Percentiles rank a stretch among this genome's conserved stretches.
Conservation (phyloP, 257 asterid species). For the Fraxinus quadrangulata region DNA sequence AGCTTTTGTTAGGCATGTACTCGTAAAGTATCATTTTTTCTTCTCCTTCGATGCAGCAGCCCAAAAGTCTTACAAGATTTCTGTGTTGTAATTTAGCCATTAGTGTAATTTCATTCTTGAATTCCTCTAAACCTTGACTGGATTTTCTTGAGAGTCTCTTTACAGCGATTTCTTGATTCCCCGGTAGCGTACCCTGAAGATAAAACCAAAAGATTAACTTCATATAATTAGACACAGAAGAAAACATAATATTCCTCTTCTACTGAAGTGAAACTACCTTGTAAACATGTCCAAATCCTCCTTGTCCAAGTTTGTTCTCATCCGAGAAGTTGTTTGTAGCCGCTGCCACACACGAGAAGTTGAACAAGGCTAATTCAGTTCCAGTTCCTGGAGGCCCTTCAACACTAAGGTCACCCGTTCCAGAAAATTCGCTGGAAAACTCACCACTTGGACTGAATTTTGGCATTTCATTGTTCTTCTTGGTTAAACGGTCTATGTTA, state of each 20-base stretch:
- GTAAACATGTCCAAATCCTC: slow-evolving; percentile 90
- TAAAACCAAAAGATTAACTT: not conserved
- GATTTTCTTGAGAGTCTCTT: slow-evolving; percentile 82
- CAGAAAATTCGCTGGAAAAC: slow-evolving; percentile 46
- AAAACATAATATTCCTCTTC: not conserved
- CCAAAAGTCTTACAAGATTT: slow-evolving; percentile 80
- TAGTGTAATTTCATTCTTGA: slow-evolving; percentile 71
- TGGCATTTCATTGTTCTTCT: slow-evolving; percentile 26
- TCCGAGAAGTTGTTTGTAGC: slow-evolving; percentile 67
- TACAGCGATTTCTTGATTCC: slow-evolving; percentile 72
- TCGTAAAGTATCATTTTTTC: slow-evolving; percentile 79
- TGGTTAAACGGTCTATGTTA: slow-evolving; percentile 39
- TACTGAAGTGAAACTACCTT: slow-evolving; percentile 40
- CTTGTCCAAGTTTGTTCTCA: slow-evolving; percentile 77
- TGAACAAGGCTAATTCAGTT: slow-evolving; percentile 56
- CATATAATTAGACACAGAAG: slow-evolving; percentile 7
- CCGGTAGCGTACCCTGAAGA: slow-evolving; percentile 62
- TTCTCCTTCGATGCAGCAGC: slow-evolving; percentile 80
- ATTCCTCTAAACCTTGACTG: slow-evolving; percentile 78
- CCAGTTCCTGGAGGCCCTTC: slow-evolving; percentile 62
- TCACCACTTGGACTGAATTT: slow-evolving; percentile 49
- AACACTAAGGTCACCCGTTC: slow-evolving; percentile 34
- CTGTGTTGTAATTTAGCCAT: slow-evolving; percentile 83
- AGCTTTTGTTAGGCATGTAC: slow-evolving; percentile 90
- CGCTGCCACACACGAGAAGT: slow-evolving; percentile 50